phyloP scores from a whole-genome alignment of 2,329 filamentous ascomycete genomes.

The Rutstroemia sp. region DNA sequence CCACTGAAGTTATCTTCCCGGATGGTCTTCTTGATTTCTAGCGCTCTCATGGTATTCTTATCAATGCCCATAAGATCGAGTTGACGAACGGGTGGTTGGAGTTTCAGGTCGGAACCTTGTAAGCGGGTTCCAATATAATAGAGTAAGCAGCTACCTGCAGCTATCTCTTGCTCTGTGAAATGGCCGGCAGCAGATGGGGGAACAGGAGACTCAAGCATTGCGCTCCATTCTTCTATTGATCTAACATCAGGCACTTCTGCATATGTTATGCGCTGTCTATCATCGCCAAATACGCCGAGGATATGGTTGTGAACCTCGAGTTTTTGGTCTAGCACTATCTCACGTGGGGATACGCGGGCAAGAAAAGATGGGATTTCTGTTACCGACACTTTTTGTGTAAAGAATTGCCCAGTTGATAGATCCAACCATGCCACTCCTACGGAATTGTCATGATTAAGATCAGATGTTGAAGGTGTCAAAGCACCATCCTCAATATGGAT shows the following conservation, averaged over 20 bases:
- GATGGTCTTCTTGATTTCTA: conserved; percentile 84
- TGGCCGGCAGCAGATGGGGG: conserved; percentile 40
- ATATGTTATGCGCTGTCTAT: conserved; percentile 70
- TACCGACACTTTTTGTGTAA: conserved; percentile 68
- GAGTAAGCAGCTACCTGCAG: conserved; percentile 73
- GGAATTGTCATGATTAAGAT: conserved; percentile 25
- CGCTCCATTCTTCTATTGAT: conserved; percentile 51
- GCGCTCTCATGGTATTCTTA: conserved; percentile 78
- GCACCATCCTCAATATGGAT: conserved; percentile 50
- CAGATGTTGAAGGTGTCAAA: background rate
- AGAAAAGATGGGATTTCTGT: conserved; percentile 70
- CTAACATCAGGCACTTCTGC: conserved; percentile 38
- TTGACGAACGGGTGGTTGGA: conserved; percentile 74
- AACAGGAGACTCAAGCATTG: conserved; percentile 71
- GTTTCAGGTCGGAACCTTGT: conserved; percentile 68
- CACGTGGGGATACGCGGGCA: conserved; percentile 74
- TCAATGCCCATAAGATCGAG: conserved; percentile 85
- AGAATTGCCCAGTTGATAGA: conserved; percentile 90
- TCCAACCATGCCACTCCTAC: conserved; percentile 91
- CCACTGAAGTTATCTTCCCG: conserved; percentile 72
- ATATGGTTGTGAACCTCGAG: conserved; percentile 54
- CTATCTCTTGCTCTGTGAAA: conserved; percentile 64
- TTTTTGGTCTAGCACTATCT: conserved; percentile 70
- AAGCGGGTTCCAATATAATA: conserved; percentile 77
- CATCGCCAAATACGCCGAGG: conserved; percentile 62